phyloP scores from a whole-genome alignment of 495 filamentous ascomycete species.

The Tuber microsphaerosporum region DNA sequence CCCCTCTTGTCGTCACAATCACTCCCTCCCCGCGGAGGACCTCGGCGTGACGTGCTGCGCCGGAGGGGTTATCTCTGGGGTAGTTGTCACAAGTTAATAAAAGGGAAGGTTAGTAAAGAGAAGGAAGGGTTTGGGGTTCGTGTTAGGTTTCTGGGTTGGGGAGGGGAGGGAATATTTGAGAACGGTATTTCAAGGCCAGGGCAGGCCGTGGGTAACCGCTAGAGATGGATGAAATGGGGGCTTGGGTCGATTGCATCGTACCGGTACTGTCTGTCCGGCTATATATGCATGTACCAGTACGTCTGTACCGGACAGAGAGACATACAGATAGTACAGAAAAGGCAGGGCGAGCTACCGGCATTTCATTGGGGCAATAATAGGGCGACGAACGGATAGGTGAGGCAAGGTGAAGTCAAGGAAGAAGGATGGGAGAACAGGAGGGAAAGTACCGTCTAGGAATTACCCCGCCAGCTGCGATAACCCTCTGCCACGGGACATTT shows the following conservation, averaged over 20 bases:
- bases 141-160: background rate
- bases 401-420: background rate
- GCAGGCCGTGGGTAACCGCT: background rate
- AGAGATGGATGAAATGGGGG: background rate
- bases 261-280: background rate
- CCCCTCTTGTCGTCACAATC: slow-evolving; percentile 51
- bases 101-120: slow-evolving; percentile 5
- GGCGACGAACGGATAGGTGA: background rate
- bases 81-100: slow-evolving; percentile 11
- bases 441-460: slow-evolving; percentile 67
- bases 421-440: slow-evolving; percentile 19
- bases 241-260: background rate
- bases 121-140: slow-evolving; percentile 19
- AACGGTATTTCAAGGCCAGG: background rate
- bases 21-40: slow-evolving; percentile 64
- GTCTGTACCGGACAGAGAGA: background rate
- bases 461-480: slow-evolving; percentile 76
- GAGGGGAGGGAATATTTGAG: background rate
- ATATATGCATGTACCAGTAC: background rate
- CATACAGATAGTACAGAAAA: slow-evolving; percentile 4
- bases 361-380: background rate
- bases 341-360: slow-evolving; percentile 5
- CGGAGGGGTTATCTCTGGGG: slow-evolving; percentile 54
- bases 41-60: slow-evolving; percentile 61
- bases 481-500: slow-evolving; percentile 91